phyloP scores from a whole-genome alignment of 2,329 filamentous ascomycete genomes.

The Fusarium sp. region DNA sequence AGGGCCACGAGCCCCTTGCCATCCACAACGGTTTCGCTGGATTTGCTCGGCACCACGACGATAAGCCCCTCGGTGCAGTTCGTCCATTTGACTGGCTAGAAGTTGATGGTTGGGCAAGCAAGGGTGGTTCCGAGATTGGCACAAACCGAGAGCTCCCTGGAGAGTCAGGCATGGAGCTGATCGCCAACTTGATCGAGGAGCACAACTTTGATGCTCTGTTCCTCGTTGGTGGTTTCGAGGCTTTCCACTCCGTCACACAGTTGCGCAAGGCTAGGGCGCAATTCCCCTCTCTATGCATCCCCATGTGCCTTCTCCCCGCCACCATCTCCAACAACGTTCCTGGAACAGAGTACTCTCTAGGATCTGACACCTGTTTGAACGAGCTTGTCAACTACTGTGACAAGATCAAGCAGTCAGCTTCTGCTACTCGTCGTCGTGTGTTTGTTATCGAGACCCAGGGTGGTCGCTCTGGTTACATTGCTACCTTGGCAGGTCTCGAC shows the following conservation, averaged over 20 bases:
- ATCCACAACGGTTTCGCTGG: slow-evolving; percentile 98
- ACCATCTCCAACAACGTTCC: slow-evolving; percentile 99
- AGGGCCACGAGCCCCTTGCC: slow-evolving; percentile 91
- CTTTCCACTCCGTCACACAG: slow-evolving; percentile 91
- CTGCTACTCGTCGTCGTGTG: slow-evolving; percentile 89
- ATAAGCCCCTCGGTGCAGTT: slow-evolving; percentile 84
- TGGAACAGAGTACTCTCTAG: slow-evolving; percentile 95
- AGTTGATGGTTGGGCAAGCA: slow-evolving; percentile 94
- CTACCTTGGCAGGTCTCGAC: slow-evolving; percentile 88
- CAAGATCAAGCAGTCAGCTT: slow-evolving; percentile 96
- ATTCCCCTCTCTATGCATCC: slow-evolving; percentile 90
- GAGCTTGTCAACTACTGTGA: slow-evolving; percentile 95
- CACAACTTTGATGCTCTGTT: slow-evolving; percentile 94
- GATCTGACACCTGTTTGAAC: slow-evolving; percentile 96
- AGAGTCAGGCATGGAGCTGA: slow-evolving; percentile 84
- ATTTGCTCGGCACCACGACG: slow-evolving; percentile 88
- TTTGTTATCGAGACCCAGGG: slow-evolving; percentile 99
- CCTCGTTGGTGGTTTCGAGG: slow-evolving; percentile 94
- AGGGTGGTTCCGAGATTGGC: slow-evolving; percentile 96
- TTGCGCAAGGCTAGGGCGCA: slow-evolving; percentile 82
- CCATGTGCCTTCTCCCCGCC: slow-evolving; percentile 90
- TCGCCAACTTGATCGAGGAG: slow-evolving; percentile 84
- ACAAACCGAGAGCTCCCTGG: slow-evolving; percentile 94
- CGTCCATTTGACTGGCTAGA: slow-evolving; percentile 92
- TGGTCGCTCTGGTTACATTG: slow-evolving; percentile 92